Conservation (phyloP, 371 early-diverging fungal species). For the Thermomucor indicae-seudaticae region DNA sequence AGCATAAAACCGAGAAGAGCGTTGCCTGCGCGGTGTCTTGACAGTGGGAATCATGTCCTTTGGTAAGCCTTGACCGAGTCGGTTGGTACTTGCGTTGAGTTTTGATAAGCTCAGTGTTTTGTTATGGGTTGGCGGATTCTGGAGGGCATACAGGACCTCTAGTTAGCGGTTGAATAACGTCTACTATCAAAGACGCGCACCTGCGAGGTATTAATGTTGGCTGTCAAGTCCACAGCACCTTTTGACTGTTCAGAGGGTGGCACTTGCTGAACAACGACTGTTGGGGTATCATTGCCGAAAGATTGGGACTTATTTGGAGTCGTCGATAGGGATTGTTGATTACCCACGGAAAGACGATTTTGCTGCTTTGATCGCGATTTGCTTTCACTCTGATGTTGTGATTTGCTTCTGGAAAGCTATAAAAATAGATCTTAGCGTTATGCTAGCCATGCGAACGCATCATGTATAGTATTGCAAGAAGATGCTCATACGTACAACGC, state of each 20-base stretch:
- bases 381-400: slow-evolving; percentile 18
- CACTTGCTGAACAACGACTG: neutral
- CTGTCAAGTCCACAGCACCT: neutral
- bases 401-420: slow-evolving; percentile 38
- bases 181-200: neutral
- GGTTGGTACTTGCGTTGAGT: slow-evolving; percentile 20
- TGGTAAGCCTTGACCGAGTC: slow-evolving; percentile 68
- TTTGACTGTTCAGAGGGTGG: neutral
- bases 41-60: slow-evolving; percentile 79
- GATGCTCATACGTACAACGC: slow-evolving; percentile 27
- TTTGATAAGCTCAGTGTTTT: slow-evolving; percentile 1
- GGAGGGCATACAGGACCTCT: neutral
- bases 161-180: neutral
- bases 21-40: slow-evolving; percentile 80
- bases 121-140: neutral
- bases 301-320: neutral
- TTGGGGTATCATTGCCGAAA: neutral
- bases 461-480: neutral
- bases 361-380: slow-evolving; percentile 14
- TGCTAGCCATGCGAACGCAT: neutral
- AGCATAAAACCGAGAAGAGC: slow-evolving; percentile 81
- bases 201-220: neutral
- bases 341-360: neutral
- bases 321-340: neutral
- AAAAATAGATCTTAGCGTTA: neutral